Conservation (phyloP, 1,284 basidiomycete species). For the Sporisorium graminicola region DNA sequence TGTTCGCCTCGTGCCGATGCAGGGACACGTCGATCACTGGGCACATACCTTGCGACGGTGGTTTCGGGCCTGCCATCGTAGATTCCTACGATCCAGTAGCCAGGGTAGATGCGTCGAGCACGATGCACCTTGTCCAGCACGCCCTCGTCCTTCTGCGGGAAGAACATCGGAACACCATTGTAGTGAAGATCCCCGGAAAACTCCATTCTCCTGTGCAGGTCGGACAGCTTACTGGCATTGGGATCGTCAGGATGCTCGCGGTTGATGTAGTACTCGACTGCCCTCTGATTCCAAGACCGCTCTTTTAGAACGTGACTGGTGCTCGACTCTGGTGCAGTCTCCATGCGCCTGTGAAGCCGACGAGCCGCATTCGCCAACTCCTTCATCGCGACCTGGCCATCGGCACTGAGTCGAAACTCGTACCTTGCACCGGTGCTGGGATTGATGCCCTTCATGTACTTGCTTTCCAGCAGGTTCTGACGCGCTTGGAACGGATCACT, state of each 20-base stretch:
- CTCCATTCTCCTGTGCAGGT: neutral
- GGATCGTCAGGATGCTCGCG: neutral
- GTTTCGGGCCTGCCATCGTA: neutral
- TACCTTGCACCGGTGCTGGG: neutral
- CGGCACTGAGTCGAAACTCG: neutral
- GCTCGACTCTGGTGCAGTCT: neutral
- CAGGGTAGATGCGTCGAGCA: conserved; percentile 4
- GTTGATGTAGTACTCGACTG: neutral
- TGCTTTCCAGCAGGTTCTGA: neutral
- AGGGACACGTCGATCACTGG: too few species aligned
- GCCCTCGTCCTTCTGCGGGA: neutral
- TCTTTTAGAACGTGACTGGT: neutral
- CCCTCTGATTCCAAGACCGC: neutral
- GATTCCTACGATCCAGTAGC: conserved; percentile 8
- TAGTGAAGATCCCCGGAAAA: conserved; percentile 1
- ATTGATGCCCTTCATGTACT: neutral
- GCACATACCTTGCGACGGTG: neutral
- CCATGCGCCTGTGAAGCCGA: neutral
- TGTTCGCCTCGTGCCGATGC: neutral
- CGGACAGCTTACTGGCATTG: neutral
- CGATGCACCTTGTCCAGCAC: neutral
- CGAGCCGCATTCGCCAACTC: neutral
- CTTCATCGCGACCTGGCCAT: neutral
- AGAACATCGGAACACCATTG: conserved; percentile 12
- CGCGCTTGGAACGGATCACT: neutral